These are phyloP conservation scores for Botrytis deweyae DNA, from an alignment of 2,329 filamentous ascomycete species.

Conservation along the genomic window DNA sequence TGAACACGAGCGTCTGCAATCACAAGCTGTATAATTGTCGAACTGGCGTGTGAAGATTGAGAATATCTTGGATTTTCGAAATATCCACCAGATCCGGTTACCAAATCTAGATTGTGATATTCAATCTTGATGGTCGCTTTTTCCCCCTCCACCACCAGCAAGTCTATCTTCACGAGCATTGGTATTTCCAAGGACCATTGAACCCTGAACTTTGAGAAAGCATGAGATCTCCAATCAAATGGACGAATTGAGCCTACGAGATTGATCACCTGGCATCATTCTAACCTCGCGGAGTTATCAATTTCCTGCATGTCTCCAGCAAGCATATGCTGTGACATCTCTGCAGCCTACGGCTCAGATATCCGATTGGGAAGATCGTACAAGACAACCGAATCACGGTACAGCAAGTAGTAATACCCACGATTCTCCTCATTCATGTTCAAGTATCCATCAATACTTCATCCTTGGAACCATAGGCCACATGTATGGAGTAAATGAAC, in stretches of 20 bases:
- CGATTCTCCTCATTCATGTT: not conserved
- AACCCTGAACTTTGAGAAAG: not conserved
- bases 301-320: not conserved
- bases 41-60: not conserved
- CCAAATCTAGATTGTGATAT: not conserved
- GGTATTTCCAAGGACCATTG: not conserved
- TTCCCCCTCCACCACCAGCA: not conserved
- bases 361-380: constrained; percentile 1
- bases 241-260: not conserved
- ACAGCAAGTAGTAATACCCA: not conserved
- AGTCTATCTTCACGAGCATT: not conserved
- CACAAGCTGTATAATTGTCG: not conserved
- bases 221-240: not conserved
- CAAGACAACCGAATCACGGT: not conserved
- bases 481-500: constrained; percentile 4
- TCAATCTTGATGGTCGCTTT: not conserved
- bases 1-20: not conserved
- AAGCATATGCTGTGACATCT: constrained; percentile 13
- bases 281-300: not conserved
- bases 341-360: not conserved
- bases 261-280: not conserved
- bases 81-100: not conserved
- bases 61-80: not conserved
- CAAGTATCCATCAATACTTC: not conserved
- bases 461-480: not conserved